phyloP scores from a whole-genome alignment of 208 protist genomes.

The Wallacemonas sp. region DNA sequence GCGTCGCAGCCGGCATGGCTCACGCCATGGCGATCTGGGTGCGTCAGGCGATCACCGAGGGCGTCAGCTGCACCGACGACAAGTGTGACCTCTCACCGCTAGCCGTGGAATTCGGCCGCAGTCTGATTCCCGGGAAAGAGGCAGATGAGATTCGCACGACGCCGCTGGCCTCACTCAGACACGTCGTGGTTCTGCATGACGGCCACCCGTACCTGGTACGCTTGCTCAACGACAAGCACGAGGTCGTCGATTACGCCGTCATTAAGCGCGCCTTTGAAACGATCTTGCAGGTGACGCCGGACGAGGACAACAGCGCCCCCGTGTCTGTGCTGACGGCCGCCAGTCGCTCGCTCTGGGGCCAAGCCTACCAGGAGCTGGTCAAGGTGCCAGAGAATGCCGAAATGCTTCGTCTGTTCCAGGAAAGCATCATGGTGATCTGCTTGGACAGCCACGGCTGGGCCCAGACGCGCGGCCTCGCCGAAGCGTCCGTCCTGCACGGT shows the following conservation, averaged over 20 bases:
- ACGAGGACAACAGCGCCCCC: conserved; percentile 74
- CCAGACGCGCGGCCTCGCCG: conserved; percentile 28
- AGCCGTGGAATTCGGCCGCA: conserved; percentile 68
- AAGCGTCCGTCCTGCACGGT: conserved; percentile 67
- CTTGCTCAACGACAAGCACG: conserved; percentile 62
- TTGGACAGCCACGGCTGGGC: conserved; percentile 66
- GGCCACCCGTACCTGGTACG: conserved; percentile 71
- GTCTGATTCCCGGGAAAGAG: conserved; percentile 66
- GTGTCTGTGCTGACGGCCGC: conserved; percentile 85
- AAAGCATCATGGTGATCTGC: conserved; percentile 77
- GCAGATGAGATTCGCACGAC: conserved; percentile 56
- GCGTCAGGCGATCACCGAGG: conserved; percentile 24
- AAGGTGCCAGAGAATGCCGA: conserved; percentile 73
- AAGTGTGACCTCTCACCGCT: conserved; percentile 63
- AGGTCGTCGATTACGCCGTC: conserved; percentile 32
- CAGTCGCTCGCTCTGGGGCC: conserved; percentile 70
- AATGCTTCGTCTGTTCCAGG: conserved; percentile 60
- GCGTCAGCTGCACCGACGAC: conserved; percentile 8
- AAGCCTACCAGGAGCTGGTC: conserved; percentile 79
- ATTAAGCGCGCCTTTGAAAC: conserved; percentile 74
- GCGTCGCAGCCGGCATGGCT: conserved; percentile 57
- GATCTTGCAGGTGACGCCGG: conserved; percentile 74
- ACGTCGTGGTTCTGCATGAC: conserved; percentile 84
- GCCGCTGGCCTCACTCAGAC: conserved; percentile 58
- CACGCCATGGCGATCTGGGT: conserved; percentile 69